These are phyloP conservation scores for Ephemerocybe angulata DNA, from an alignment of 768 basidiomycete genomes.

Conservation along the genomic window DNA sequence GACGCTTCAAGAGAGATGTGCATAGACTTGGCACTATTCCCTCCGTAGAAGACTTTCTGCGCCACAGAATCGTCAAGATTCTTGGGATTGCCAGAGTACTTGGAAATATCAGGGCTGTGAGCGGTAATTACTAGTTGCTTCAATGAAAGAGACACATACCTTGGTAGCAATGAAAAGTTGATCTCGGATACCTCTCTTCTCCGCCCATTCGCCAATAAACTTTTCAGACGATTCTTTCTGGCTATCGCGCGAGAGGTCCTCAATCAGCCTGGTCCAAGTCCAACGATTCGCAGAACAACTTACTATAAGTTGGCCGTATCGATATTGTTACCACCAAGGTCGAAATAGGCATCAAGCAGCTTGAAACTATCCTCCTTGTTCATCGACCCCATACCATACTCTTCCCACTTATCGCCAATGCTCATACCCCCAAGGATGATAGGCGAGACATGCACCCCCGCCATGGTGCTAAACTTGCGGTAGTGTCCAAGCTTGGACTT, in stretches of 20 bases:
- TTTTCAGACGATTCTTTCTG: slow-evolving; percentile 56
- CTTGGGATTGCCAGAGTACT: slow-evolving; percentile 33
- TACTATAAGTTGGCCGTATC: slow-evolving; percentile 47
- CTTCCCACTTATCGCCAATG: slow-evolving; percentile 38
- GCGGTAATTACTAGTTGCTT: neutral
- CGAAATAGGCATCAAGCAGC: slow-evolving; percentile 41
- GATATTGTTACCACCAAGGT: slow-evolving; percentile 48
- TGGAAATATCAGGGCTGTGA: neutral
- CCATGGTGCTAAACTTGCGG: slow-evolving; percentile 31
- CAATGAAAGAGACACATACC: slow-evolving; percentile 20
- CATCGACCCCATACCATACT: slow-evolving; percentile 33
- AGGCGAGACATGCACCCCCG: slow-evolving; percentile 41
- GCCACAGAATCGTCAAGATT: slow-evolving; percentile 17
- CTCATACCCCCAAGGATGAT: slow-evolving; percentile 41
- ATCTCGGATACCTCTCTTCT: slow-evolving; percentile 41
- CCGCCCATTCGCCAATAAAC: slow-evolving; percentile 53
- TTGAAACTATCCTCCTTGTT: slow-evolving; percentile 41
- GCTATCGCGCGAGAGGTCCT: slow-evolving; percentile 17
- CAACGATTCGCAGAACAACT: slow-evolving; percentile 6
- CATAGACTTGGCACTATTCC: slow-evolving; percentile 47
- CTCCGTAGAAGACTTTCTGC: slow-evolving; percentile 39
- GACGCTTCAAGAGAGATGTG: slow-evolving; percentile 38
- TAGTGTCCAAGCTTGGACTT: slow-evolving; percentile 29
- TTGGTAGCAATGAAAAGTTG: slow-evolving; percentile 44
- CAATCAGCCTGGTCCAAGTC: neutral